Base-by-base conservation (phyloP, 2,329 filamentous ascomycete species). In the Colletotrichum sp. region DNA sequence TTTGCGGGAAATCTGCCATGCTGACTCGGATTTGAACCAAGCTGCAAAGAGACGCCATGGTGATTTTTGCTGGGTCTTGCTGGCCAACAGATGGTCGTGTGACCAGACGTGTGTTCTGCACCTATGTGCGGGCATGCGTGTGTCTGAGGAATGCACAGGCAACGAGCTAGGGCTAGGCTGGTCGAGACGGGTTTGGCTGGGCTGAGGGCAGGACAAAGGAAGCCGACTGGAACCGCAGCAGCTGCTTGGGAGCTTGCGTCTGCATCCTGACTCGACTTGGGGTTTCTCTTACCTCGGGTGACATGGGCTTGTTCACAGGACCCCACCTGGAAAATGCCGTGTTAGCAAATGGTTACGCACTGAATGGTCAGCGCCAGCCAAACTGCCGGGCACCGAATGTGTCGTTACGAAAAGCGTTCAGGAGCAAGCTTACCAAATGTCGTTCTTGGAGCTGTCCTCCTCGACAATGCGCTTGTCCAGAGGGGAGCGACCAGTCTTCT, bases 281-380 rank as follows among this genome's bases (percentile, higher is more conserved):
- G 30, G 8, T 66, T 64, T 67, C 63, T 89, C 95, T 93, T 94
- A 99, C 97, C 86, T 99, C 96, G 82, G 96, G 92, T 80, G 92
- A 93, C 97, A 99, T 99, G 84, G 96, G 95, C 92, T 99, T 99
- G 92, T 99, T 99, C 81, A 99, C 97, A 72, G 97, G 96, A 83
- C 97, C 97, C 97, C 97, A 99, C 88, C 88, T 90, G 75, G 69
- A 77, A 76, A 78, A 62, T 26, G 66, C 30, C n/a, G 18, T 66
- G 55, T 74, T 77, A 78, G 73, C 71, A 66, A 75, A 76, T 68
- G 28, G 64, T 76, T 72, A 68, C 75, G 32, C 59, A 65, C 60
- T 39, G 28, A 30, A 64, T 59, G 24, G 59, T 65, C 55, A 62
- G 32, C 65, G n/a, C 6, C 44, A 73, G 64, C 57, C 26, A 9